Percentiles rank a stretch among this genome's conserved stretches.
These are phyloP conservation scores for Rhodocollybia butyracea DNA, from an alignment of 768 basidiomycete species.

Conservation along the genomic window DNA sequence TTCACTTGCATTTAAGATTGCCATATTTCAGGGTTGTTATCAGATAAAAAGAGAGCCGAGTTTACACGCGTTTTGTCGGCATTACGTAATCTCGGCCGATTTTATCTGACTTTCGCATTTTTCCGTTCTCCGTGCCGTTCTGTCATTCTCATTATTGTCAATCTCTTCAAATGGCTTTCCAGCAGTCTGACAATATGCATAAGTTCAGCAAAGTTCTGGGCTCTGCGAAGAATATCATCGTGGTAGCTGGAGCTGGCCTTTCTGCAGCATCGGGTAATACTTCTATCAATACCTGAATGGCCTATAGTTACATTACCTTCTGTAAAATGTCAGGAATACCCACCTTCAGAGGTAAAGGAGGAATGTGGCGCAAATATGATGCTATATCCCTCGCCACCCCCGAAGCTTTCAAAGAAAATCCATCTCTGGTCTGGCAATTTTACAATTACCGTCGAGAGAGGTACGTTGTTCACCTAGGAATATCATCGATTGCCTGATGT, in stretches of 20 bases:
- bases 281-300: no score
- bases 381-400: slow-evolving; percentile 9
- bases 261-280: slow-evolving; percentile 25
- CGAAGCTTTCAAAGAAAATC: slow-evolving; percentile 13
- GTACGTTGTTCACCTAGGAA: slow-evolving; percentile 5
- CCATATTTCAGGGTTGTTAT: slow-evolving; percentile 20
- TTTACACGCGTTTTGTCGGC: no score
- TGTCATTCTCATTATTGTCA: no score
- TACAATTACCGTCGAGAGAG: slow-evolving; percentile 15
- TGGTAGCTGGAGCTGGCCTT: slow-evolving; percentile 20
- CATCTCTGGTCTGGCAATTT: slow-evolving; percentile 16
- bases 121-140: no score
- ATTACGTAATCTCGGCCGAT: no score
- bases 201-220: slow-evolving; percentile 9
- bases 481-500: slow-evolving; percentile 11
- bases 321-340: slow-evolving; percentile 12
- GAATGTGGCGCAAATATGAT: slow-evolving; percentile 16
- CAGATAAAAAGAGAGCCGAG: slow-evolving; percentile 23
- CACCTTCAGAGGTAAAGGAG: slow-evolving; percentile 17
- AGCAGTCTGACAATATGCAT: slow-evolving; percentile 10
- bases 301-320: no score
- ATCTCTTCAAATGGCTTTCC: no score
- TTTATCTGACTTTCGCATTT: no score
- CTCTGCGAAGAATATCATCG: slow-evolving; percentile 18
- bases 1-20: slow-evolving; percentile 7